These are phyloP conservation scores for Clarkia xantiana DNA, from an alignment of 345 rosid species.

Conservation along the genomic window DNA sequence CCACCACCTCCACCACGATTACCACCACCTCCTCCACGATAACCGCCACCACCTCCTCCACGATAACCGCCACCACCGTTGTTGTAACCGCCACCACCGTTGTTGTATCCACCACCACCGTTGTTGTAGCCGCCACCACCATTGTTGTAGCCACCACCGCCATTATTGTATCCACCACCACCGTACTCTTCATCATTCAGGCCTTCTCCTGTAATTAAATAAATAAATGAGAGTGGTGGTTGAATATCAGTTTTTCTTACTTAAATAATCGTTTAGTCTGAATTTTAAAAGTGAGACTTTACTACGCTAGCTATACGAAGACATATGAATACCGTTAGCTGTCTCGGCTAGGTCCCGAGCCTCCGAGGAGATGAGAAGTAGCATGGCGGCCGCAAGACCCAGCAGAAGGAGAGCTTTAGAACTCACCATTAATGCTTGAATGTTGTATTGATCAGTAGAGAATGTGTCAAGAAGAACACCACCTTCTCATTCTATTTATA, in stretches of 20 bases:
- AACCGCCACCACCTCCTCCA: background rate
- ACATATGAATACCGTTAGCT: background rate
- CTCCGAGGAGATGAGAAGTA: conserved; percentile 3
- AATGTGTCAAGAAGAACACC: no score
- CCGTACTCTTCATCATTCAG: background rate
- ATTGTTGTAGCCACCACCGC: no score
- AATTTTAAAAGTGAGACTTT: background rate
- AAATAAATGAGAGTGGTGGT: background rate
- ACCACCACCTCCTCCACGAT: background rate
- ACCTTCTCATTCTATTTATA: no score
- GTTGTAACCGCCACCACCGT: background rate
- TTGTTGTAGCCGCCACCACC: background rate
- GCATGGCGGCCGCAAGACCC: conserved; percentile 1
- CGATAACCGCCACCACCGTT: background rate
- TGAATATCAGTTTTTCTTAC: background rate
- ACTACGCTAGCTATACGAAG: background rate
- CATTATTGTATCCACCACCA: background rate
- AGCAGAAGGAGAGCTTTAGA: conserved; percentile 3
- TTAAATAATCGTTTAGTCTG: no score
- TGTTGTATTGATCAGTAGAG: no score
- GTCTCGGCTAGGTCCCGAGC: conserved; percentile 6
- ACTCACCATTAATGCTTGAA: conserved; percentile 8
- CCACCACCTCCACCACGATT: background rate
- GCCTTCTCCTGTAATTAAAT: background rate
- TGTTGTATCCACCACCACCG: background rate